Evolutionary conservation across 805 yeast species (phyloP).

Genomic region (Metschnikowia aberdeeniae): DNA sequence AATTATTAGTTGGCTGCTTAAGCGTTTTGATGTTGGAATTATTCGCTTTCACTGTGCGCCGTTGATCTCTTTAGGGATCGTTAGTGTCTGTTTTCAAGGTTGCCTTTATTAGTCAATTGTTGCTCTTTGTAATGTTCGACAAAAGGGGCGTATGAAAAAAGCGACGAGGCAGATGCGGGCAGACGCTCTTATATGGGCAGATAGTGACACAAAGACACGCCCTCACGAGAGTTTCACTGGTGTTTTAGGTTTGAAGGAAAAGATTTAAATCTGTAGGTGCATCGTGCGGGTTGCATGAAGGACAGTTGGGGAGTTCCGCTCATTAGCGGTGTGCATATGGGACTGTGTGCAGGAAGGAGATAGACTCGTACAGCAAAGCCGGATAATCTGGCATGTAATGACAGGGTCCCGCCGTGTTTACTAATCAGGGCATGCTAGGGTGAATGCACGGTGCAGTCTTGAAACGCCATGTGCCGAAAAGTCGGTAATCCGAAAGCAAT

Average conservation of each 20-base stretch:
- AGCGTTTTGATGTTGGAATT: no score
- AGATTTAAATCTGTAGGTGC: slow-evolving; percentile 4
- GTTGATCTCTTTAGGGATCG: no score
- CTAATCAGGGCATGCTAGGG: no score
- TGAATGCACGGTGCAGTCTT: no score
- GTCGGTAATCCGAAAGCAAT: no score
- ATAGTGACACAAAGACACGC: not conserved
- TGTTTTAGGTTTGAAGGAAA: not conserved
- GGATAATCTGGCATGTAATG: no score
- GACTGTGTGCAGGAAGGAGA: no score
- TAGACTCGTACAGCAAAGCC: no score
- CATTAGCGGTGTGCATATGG: slow-evolving; percentile 4
- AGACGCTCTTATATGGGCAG: not conserved
- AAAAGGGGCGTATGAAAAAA: not conserved
- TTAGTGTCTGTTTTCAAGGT: no score
- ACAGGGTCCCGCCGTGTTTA: no score
- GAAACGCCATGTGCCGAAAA: no score
- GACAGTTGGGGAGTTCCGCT: slow-evolving; percentile 4
- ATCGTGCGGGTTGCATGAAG: slow-evolving; percentile 3
- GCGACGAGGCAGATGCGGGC: not conserved
- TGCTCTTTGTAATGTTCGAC: not conserved
- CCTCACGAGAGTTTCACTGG: not conserved
- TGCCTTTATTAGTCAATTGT: not conserved
- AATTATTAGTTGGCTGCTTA: not conserved
- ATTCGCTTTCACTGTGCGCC: no score